phyloP scores from a whole-genome alignment of 352 stramenopile species.

The Phytophthora brassicae region DNA sequence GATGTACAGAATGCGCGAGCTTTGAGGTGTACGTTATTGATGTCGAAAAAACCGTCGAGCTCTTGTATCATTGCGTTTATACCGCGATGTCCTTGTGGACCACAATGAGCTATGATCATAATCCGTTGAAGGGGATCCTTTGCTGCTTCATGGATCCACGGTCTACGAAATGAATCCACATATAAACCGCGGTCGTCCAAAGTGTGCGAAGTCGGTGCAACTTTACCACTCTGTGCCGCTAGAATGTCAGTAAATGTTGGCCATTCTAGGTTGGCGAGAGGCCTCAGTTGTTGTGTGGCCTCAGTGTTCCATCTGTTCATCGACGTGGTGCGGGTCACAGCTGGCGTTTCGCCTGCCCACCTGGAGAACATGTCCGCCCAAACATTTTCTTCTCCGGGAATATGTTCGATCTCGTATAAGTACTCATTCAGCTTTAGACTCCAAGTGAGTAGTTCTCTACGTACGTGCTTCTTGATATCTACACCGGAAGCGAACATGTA shows the following conservation, averaged over 20 bases:
- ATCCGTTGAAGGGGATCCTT: too few species aligned
- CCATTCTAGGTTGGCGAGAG: neutral
- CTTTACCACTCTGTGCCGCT: neutral
- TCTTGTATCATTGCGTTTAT: slow-evolving; percentile 1
- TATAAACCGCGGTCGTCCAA: too few species aligned
- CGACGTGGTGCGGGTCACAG: neutral
- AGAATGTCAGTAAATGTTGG: neutral
- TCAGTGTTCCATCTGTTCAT: neutral
- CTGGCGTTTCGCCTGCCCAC: neutral
- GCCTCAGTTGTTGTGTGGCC: neutral
- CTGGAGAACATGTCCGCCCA: slow-evolving; percentile 7
- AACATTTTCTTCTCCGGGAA: too few species aligned
- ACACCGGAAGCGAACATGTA: neutral
- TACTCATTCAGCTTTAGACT: too few species aligned
- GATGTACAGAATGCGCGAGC: too few species aligned
- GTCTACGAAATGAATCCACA: too few species aligned
- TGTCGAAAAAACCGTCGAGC: neutral
- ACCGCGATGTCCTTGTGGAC: too few species aligned
- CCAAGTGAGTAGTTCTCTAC: too few species aligned
- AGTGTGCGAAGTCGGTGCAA: too few species aligned
- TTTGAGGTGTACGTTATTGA: neutral
- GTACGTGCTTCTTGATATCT: slow-evolving; percentile 10
- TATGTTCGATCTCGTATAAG: too few species aligned
- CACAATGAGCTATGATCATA: too few species aligned
- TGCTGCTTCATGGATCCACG: too few species aligned